A percentile compares a stretch with the other conserved stretches of the same genome.
Evolutionary conservation across 306 rosid genomes (phyloP).

Genomic region (Malus sylvestris): DNA sequence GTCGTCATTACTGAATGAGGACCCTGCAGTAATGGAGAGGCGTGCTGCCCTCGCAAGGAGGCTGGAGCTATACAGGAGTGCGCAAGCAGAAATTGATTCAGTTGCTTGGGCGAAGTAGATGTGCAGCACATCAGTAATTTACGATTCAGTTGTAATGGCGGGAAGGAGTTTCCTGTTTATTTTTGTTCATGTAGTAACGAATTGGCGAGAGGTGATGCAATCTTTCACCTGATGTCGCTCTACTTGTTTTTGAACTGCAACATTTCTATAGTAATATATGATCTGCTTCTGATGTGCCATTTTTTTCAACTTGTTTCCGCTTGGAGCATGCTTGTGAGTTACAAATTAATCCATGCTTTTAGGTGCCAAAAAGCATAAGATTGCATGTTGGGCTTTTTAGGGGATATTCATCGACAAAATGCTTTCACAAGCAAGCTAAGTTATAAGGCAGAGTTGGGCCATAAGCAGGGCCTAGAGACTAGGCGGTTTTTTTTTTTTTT

Average conservation of each 20-base stretch:
- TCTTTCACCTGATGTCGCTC: conserved; percentile 5
- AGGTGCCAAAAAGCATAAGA: too few species aligned
- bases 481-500: too few species aligned
- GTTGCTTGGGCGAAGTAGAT: conserved; percentile 90
- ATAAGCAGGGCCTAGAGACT: too few species aligned
- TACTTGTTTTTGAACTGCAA: not conserved
- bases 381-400: not conserved
- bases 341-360: too few species aligned
- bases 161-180: not conserved
- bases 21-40: conserved; percentile 88
- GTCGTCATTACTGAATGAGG: conserved; percentile 80
- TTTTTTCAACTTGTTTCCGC: not conserved
- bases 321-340: not conserved
- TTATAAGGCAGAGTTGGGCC: too few species aligned
- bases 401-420: too few species aligned
- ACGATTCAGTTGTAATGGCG: conserved; percentile 1
- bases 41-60: conserved; percentile 69
- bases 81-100: conserved; percentile 80
- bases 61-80: conserved; percentile 81
- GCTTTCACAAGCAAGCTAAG: too few species aligned
- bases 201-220: conserved; percentile 8
- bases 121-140: not conserved
- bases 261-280: not conserved
- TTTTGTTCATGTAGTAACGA: not conserved
- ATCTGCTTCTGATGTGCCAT: not conserved